These are phyloP conservation scores for Oropetium thomaeum DNA, from an alignment of 176 grass and related monocot species.

Conservation along the genomic window DNA sequence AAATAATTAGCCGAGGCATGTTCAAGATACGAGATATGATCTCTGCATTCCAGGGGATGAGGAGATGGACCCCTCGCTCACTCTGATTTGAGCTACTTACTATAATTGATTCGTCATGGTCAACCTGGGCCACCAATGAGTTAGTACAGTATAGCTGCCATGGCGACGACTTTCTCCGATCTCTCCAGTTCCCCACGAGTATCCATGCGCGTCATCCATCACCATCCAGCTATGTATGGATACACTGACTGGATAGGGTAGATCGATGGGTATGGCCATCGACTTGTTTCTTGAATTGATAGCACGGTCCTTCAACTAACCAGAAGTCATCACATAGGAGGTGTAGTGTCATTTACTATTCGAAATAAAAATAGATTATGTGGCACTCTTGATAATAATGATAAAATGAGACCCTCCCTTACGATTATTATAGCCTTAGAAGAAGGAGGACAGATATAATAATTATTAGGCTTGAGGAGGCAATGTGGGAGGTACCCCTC, in stretches of 20 bases:
- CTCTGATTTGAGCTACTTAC: not conserved
- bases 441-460: not conserved
- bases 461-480: not conserved
- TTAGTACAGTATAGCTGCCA: not conserved
- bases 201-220: not conserved
- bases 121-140: not conserved
- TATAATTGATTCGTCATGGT: not conserved
- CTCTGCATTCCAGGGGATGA: no score
- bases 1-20: not conserved
- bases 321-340: no score
- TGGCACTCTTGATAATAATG: no score
- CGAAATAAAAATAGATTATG: no score
- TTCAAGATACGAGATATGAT: not conserved
- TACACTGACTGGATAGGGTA: no score
- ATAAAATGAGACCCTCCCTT: no score
- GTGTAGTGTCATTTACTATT: no score
- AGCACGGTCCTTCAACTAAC: not conserved
- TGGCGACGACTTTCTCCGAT: not conserved
- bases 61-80: not conserved
- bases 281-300: not conserved
- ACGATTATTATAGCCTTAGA: no score
- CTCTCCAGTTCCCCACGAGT: no score
- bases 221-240: not conserved
- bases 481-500: not conserved
- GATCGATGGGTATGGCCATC: not conserved